These are phyloP conservation scores for Globisporangium acanthophoron DNA, from an alignment of 352 stramenopile species.

Conservation along the genomic window DNA sequence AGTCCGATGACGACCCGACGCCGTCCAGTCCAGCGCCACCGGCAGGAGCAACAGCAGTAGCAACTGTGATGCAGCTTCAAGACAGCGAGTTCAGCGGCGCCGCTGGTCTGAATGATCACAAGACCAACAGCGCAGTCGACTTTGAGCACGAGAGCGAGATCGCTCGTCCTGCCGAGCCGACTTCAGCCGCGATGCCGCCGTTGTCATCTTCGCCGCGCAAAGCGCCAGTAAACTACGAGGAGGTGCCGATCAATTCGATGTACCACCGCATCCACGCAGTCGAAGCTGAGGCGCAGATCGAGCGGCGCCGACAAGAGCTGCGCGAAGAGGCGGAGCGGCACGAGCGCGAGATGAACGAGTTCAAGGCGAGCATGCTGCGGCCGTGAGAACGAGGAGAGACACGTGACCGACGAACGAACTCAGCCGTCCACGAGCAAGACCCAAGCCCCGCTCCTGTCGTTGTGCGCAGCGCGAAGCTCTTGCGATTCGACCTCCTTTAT, in stretches of 20 bases:
- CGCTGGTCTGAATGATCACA: neutral
- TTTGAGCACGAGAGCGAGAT: neutral
- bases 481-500: too few relatives aligned
- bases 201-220: constrained; percentile 14
- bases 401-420: too few relatives aligned
- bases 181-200: neutral
- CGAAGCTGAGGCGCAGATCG: constrained; percentile 43
- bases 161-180: neutral
- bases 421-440: too few relatives aligned
- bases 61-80: neutral
- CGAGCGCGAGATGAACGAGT: constrained; percentile 57
- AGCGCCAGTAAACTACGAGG: constrained; percentile 27
- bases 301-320: constrained; percentile 32
- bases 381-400: neutral
- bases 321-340: constrained; percentile 40
- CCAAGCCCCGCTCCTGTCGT: too few relatives aligned
- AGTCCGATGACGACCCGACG: constrained; percentile 24
- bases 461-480: too few relatives aligned
- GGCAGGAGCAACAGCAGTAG: neutral
- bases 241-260: constrained; percentile 70
- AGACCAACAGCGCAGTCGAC: neutral
- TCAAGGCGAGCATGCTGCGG: constrained; percentile 37
- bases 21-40: constrained; percentile 7
- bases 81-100: neutral
- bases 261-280: constrained; percentile 68